Evolutionary conservation across 176 grass and related monocot genomes (phyloP), one percentile per base, ranked within the genome.

Genomic region (Eragrostis nindensis): DNA sequence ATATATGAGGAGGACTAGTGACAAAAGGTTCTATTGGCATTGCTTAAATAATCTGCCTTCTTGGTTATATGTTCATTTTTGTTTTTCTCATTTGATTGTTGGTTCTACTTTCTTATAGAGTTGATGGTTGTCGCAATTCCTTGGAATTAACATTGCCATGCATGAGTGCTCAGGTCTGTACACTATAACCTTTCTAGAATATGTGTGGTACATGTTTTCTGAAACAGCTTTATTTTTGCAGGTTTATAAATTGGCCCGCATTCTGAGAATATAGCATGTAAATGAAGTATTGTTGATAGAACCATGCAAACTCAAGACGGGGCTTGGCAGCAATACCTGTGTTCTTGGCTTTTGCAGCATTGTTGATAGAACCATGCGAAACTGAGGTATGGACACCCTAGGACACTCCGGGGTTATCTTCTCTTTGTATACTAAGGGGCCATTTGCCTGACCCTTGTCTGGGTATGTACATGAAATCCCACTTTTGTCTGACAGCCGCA

Each of bases 111-210:
- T 57, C 38, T 49, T 80, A 30, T 62, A 97, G 95, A 65, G 70
- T 60, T 94, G 92, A 92, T 92, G 92, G 92, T 86, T 89, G 80
- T 72, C 88, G 74, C 19, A 90, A 91, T 76, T 98, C 90, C 38
- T 83, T 98, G 73, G 88, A 94, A 65, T 82, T 94, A 66, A 24
- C 83, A 83, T 92, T 98, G 69, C 86, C 95, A 91, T 85, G 48
- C 87, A 94, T 88, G 92, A 98, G 92, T 73, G 95, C 95, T 94
- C 95, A 98, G 92, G 94, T 97, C 52, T 48, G 83, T 48, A 57
- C 62, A 74, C 75, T 65, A 59, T 48, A 66, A 73, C 53, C 17
- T 59, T 71, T 87, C 26, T 46, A 86, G 60, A 44, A 69, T 47
- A 72, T 67, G 40, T 87, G 24, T 19, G 18, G 30, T 53, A 52